Base-by-base conservation (phyloP, 768 basidiomycete species). In the Podaxis sp. region DNA sequence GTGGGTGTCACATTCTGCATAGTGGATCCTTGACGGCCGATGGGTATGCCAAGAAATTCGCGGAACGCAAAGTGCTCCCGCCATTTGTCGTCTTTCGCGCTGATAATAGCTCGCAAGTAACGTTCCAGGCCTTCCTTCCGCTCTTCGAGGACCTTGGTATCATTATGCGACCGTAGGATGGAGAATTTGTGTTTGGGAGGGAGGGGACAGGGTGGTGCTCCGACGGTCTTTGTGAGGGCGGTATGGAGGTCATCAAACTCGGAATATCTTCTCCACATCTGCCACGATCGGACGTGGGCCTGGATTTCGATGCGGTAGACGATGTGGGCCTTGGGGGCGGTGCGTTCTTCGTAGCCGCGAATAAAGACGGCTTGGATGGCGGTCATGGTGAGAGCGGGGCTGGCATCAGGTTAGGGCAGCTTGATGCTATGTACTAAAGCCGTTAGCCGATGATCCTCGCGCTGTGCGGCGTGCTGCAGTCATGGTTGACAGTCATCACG, bases 261-360 rank as follows among this genome's bases (percentile, higher is more conserved):
- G 47, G 93, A 95, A 77, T 98, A 98, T 55, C 96, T 90, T 62
- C 90, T 82, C 87, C 91, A 92, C 82, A 97, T 91, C 61, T 90
- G 86, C 95, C 96, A 98, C 71, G 93, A 89, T 64, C 92, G 88
- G 29, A 94, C 91, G 59, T 93, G 87, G 5, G 94, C 94, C 67
- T 91, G 86, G 67, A 98, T 87, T 69, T 89, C 84, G 72, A 96
- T 90, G 65, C 82, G 82, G 77, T 90, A 96, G 68, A 91, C 92
- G 61, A 83, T 82, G 70, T 96, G 93, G n/a, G 86, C 76, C 69
- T 90, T 92, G 66, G 93, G 92, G 43, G 77, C 70, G 2, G 79
- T 70, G 50, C 89, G 86, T 64, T 88, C 86, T 71, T 93, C 91
- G 70, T 85, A 82, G 68, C 80, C 81, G 40, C 82, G 84, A 65